Conservation (phyloP, 345 rosid species). For the Bretschneidera sinensis region DNA sequence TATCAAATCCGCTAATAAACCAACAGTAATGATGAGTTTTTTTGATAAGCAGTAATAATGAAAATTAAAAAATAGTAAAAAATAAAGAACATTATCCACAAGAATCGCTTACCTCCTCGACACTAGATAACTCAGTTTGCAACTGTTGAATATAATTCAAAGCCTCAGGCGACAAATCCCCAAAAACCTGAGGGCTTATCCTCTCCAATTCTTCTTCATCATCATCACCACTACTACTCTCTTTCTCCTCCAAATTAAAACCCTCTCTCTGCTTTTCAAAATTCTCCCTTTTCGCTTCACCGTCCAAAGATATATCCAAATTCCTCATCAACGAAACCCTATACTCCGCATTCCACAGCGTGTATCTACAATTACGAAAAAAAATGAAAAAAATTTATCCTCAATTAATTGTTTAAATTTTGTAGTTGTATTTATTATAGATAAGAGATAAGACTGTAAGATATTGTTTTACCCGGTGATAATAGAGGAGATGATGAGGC, state of each 20-base stretch:
- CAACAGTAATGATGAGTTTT: too few species aligned
- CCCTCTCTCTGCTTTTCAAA: conserved; percentile 18
- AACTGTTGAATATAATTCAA: conserved; percentile 55
- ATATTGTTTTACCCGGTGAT: conserved; percentile 78
- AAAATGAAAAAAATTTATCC: too few species aligned
- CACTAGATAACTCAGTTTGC: conserved; percentile 54
- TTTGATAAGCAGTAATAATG: too few species aligned
- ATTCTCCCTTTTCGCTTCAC: conserved; percentile 21
- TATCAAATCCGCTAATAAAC: too few species aligned
- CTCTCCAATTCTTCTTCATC: conserved; percentile 42
- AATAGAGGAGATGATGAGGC: conserved; percentile 71
- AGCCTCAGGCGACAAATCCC: conserved; percentile 67
- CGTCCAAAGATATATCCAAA: conserved; percentile 40
- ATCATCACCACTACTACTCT: conserved; percentile 28
- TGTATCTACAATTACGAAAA: conserved; percentile 68
- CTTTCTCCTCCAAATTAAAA: conserved; percentile 26
- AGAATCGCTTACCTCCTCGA: conserved; percentile 42
- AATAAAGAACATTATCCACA: background rate
- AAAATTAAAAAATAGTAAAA: too few species aligned
- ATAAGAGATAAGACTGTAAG: too few species aligned
- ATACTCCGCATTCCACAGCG: conserved; percentile 93
- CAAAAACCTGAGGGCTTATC: conserved; percentile 50
- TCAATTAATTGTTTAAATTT: too few species aligned
- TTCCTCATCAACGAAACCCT: conserved; percentile 70
- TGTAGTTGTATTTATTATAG: too few species aligned